Conservation (phyloP, 768 basidiomycete genomes). For the Mycena latifolia region DNA sequence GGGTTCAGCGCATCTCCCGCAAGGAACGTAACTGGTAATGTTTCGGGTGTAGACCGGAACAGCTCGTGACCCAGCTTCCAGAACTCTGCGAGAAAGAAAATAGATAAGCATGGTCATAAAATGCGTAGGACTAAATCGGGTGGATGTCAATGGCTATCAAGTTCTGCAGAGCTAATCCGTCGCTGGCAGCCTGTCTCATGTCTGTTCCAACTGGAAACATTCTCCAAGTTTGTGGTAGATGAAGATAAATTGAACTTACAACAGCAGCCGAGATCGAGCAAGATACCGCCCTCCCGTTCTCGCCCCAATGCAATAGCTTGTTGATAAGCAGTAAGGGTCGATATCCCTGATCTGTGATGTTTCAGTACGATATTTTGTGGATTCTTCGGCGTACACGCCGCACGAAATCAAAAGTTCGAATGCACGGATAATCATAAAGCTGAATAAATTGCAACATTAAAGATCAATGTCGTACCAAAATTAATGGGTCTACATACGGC, state of each 20-base stretch:
- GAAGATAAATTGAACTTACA: not conserved
- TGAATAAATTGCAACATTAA: too few species aligned
- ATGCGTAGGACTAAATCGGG: too few species aligned
- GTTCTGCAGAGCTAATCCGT: conserved; percentile 7
- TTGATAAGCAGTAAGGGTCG: conserved; percentile 4
- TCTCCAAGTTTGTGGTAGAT: not conserved
- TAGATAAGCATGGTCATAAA: too few species aligned
- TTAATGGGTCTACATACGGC: too few species aligned
- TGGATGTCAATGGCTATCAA: conserved; percentile 1
- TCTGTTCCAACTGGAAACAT: conserved; percentile 12
- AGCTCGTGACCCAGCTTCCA: conserved; percentile 75
- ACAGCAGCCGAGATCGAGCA: not conserved
- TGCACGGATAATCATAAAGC: too few species aligned
- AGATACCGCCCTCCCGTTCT: conserved; percentile 7
- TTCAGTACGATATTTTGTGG: too few species aligned
- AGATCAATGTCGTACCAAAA: too few species aligned
- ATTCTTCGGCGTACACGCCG: too few species aligned
- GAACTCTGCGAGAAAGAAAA: conserved; percentile 47
- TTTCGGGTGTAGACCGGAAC: conserved; percentile 64
- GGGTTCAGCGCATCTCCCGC: conserved; percentile 67
- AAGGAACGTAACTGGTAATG: conserved; percentile 68
- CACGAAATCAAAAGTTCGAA: too few species aligned
- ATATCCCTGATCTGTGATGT: conserved; percentile 9
- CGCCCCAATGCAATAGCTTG: conserved; percentile 1
- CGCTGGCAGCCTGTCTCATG: conserved; percentile 9